Evolutionary conservation across 805 yeast species (phyloP), one percentile per base, ranked within the genome.

Genomic region (Wickerhamomyces ciferrii): DNA sequence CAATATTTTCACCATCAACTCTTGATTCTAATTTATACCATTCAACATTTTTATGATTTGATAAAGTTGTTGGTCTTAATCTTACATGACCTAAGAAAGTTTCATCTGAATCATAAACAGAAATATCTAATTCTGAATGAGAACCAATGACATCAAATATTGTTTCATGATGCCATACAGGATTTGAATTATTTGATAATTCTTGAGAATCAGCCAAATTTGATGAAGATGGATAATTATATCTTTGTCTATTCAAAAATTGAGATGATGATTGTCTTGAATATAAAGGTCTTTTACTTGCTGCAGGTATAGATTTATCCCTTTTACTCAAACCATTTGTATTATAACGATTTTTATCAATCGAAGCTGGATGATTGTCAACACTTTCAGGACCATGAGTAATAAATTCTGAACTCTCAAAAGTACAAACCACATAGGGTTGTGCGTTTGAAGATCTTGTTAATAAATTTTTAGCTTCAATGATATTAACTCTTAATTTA

Each of bases 131-230:
- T 61, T 87, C 95, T 2, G 96, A 83, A 55, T 76, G 81, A 38
- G 84, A 81, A 17, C 92, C 95, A 37, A 89, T 79, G 40, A 94
- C 96, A 64, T 92, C 99, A 61, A 94, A 92, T 13, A 81, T 80
- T 14, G 97, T 92, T 62, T 89, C 89, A 65, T 91, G 96, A 60
- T 87, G 86, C 96, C 97, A 92, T 29, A 77, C 71, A 15, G 97
- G 96, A 61, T 84, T 84, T 15, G 82, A 61, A 6, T 67, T 69
- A 49, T 67, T 67, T 24, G 64, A 58, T 32, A 60, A 49, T 5
- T 42, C 18, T 56, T 50, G 20, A 41, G 41, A 3, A 20, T 18
- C 11, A 55, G 41, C 29, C 53, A 27, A 13, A 27, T 27, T 27
- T 4, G 50, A 41, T 49, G 49, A 21, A 43, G 31, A 21, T 14